phyloP scores from a whole-genome alignment of 805 yeast genomes.

The Kregervanrija delftensis region DNA sequence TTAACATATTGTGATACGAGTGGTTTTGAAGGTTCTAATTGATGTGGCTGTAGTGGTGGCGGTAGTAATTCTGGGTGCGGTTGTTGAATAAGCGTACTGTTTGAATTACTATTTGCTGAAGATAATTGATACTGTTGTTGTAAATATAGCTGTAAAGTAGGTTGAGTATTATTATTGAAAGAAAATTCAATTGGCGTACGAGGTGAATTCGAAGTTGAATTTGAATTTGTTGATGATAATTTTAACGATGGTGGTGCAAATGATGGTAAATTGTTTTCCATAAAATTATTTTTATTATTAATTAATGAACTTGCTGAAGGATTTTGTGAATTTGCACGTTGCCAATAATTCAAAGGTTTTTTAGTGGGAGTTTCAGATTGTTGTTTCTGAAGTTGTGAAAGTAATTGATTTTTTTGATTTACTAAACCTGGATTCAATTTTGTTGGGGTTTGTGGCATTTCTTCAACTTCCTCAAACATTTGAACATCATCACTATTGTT shows the following conservation, averaged over 20 bases:
- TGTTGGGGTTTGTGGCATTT: slow-evolving; percentile 27
- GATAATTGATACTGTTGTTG: slow-evolving; percentile 15
- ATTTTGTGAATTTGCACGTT: slow-evolving; percentile 16
- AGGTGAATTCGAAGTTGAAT: slow-evolving; percentile 7
- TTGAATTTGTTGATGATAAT: slow-evolving; percentile 7
- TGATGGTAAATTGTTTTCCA: slow-evolving; percentile 9
- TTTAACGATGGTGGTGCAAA: slow-evolving; percentile 11
- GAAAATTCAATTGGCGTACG: slow-evolving; percentile 13
- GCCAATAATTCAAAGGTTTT: slow-evolving; percentile 15
- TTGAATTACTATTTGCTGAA: neutral
- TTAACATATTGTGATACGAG: too few species aligned
- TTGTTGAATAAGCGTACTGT: neutral
- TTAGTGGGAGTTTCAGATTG: slow-evolving; percentile 13
- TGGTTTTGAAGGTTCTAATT: too few species aligned
- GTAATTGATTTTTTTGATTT: neutral
- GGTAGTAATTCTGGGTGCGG: too few species aligned
- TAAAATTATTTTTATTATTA: neutral
- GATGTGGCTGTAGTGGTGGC: too few species aligned
- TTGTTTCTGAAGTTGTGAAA: neutral
- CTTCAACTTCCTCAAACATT: slow-evolving; percentile 14
- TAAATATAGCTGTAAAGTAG: neutral
- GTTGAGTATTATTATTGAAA: neutral
- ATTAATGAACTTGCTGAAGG: slow-evolving; percentile 7
- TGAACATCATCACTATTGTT: slow-evolving; percentile 16
- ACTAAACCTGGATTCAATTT: neutral